Conservation (phyloP, 345 rosid genomes). For the Laguncularia racemosa region DNA sequence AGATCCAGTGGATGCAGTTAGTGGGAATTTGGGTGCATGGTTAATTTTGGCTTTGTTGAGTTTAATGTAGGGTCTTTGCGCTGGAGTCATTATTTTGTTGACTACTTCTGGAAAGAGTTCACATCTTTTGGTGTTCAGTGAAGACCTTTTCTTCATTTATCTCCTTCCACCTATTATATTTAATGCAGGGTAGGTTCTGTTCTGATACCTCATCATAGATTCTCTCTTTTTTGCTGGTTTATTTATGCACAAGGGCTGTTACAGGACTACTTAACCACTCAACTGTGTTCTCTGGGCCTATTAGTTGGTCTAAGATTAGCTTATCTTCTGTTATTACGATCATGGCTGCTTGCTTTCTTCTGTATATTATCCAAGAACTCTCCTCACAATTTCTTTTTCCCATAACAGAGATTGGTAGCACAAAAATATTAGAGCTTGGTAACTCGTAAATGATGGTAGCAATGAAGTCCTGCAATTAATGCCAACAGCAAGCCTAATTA, state of each 20-base stretch:
- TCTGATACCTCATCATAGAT: not conserved
- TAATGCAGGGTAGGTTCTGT: conserved; percentile 74
- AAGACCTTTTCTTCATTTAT: conserved; percentile 93
- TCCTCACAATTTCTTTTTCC: no score
- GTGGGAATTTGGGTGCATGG: not conserved
- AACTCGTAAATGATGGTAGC: not conserved
- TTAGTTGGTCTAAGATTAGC: no score
- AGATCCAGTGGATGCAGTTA: not conserved
- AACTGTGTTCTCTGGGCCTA: no score
- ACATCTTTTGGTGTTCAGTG: conserved; percentile 81
- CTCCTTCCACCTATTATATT: conserved; percentile 98
- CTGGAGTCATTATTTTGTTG: conserved; percentile 77
- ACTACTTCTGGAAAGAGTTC: conserved; percentile 77
- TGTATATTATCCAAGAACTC: no score
- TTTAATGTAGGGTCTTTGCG: conserved; percentile 65
- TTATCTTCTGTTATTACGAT: no score
- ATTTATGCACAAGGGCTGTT: no score
- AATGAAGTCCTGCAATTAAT: no score
- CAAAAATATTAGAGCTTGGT: not conserved
- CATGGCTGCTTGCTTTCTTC: no score
- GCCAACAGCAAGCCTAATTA: no score
- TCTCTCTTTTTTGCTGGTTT: not conserved
- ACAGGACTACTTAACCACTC: no score
- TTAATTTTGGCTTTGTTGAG: conserved; percentile 4
- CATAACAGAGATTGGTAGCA: no score